A percentile compares a stretch with the other conserved stretches of the same genome.
These are phyloP conservation scores for Acanthamoeba triangularis DNA, from an alignment of 208 protist genomes.

Conservation along the genomic window DNA sequence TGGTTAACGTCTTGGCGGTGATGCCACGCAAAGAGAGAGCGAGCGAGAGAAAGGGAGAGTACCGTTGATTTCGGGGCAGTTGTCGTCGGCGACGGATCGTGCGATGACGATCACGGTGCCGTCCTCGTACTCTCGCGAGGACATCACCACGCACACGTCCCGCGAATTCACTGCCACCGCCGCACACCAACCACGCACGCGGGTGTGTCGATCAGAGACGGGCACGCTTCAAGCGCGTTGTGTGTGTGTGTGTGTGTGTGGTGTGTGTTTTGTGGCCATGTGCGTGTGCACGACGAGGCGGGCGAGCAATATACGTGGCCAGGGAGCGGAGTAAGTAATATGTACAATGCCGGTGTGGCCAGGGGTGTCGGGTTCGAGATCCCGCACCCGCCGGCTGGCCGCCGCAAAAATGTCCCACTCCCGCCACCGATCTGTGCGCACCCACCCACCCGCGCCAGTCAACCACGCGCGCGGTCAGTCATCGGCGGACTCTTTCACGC, in stretches of 20 bases:
- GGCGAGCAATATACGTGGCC: neutral
- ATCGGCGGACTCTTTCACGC: too few species aligned
- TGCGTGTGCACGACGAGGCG: neutral
- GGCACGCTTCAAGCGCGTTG: too few species aligned
- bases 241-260: too few species aligned
- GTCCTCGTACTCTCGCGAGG: slow-evolving; percentile 31
- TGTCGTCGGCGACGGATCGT: slow-evolving; percentile 7
- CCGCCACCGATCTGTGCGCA: neutral
- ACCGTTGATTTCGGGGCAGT: slow-evolving; percentile 1
- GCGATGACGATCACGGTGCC: slow-evolving; percentile 19
- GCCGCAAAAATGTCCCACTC: slow-evolving; percentile 65
- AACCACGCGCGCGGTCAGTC: neutral
- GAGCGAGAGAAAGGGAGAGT: neutral
- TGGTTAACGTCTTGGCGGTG: too few species aligned
- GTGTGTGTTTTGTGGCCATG: neutral
- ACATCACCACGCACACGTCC: slow-evolving; percentile 37
- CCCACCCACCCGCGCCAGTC: neutral
- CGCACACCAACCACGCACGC: neutral
- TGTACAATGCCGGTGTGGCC: slow-evolving; percentile 18
- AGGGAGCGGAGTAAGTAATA: slow-evolving; percentile 38
- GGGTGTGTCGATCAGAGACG: neutral
- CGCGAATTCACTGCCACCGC: neutral
- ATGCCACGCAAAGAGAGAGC: too few species aligned
- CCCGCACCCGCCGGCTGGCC: neutral
- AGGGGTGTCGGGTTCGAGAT: neutral